A percentile compares a stretch with the other conserved stretches of the same genome.
These are phyloP conservation scores for Trypanosoma platydactyli DNA, from an alignment of 208 protist species.

Conservation along the genomic window DNA sequence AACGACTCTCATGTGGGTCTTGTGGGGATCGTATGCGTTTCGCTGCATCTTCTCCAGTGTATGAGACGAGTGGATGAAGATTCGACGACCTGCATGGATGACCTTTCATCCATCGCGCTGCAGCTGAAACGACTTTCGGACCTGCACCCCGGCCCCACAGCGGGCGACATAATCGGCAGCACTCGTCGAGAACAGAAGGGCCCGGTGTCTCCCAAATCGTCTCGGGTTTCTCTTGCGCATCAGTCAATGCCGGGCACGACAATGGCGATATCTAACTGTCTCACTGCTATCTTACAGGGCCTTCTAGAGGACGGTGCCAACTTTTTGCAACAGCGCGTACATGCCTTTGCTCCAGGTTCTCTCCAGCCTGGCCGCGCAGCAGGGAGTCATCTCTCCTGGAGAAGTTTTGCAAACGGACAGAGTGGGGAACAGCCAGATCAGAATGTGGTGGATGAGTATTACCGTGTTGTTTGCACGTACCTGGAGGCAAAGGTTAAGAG, in stretches of 20 bases:
- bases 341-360: slow-evolving; percentile 1
- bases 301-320: slow-evolving; percentile 23
- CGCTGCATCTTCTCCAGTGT: slow-evolving; percentile 20
- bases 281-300: slow-evolving; percentile 12
- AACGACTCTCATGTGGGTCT: slow-evolving; percentile 6
- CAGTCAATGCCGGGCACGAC: neutral
- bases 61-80: slow-evolving; percentile 11
- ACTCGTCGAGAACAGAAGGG: neutral
- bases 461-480: slow-evolving; percentile 21
- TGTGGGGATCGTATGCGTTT: slow-evolving; percentile 6
- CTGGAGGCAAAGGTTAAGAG: slow-evolving; percentile 30
- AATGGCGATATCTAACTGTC: slow-evolving; percentile 1
- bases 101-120: slow-evolving; percentile 12
- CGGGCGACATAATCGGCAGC: neutral
- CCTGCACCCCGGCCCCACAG: neutral
- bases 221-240: too few relatives aligned
- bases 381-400: neutral
- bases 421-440: neutral
- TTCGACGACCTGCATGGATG: neutral
- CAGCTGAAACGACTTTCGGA: slow-evolving; percentile 11
- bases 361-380: neutral
- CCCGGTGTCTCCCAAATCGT: too few relatives aligned
- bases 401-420: neutral
- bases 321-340: slow-evolving; percentile 15
- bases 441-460: slow-evolving; percentile 23